Conservation (phyloP, 495 filamentous ascomycete genomes). For the Pyrenopolyporus hunteri region DNA sequence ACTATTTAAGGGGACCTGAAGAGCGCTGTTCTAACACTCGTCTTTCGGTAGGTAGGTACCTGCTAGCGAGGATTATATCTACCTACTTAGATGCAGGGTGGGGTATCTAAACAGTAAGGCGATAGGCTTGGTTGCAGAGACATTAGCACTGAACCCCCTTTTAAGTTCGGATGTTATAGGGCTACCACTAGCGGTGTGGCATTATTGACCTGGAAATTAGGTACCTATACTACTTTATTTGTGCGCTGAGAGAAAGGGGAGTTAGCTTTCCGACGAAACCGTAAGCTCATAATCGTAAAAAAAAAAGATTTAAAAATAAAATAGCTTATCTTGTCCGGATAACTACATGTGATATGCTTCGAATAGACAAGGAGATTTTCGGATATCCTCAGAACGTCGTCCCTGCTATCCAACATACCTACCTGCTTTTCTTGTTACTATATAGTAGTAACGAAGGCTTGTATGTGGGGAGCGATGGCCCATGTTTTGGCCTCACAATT, state of each 20-base stretch:
- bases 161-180: too few species aligned
- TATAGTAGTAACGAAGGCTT: slow-evolving; percentile 1
- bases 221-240: too few species aligned
- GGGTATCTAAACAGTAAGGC: slow-evolving; percentile 11
- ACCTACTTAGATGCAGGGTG: slow-evolving; percentile 19
- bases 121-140: slow-evolving; percentile 8
- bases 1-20: slow-evolving; percentile 10
- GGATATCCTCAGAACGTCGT: slow-evolving; percentile 22
- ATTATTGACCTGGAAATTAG: too few species aligned
- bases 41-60: slow-evolving; percentile 30
- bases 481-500: slow-evolving; percentile 22
- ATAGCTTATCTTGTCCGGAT: slow-evolving; percentile 22
- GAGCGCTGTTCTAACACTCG: slow-evolving; percentile 10
- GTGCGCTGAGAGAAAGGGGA: too few species aligned
- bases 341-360: slow-evolving; percentile 14
- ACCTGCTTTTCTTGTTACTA: not conserved
- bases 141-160: too few species aligned
- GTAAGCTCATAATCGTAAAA: slow-evolving; percentile 14
- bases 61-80: slow-evolving; percentile 17
- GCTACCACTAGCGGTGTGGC: too few species aligned
- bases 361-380: slow-evolving; percentile 23
- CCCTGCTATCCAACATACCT: not conserved
- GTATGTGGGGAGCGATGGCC: slow-evolving; percentile 4
- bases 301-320: not conserved
- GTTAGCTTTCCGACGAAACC: not conserved